Conservation (phyloP, 306 rosid species). For the Vigna trinervia region DNA sequence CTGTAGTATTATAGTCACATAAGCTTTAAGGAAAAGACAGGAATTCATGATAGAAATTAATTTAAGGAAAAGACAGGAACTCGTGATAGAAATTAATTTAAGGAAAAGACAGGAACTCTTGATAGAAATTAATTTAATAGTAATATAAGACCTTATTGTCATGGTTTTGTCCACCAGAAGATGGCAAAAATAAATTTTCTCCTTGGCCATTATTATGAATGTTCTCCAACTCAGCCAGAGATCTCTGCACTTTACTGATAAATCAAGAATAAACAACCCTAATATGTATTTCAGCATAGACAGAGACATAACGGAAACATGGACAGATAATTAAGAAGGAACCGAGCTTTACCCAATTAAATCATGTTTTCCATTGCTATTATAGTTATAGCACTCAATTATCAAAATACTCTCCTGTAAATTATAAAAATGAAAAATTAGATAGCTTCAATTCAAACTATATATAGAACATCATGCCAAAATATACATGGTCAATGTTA, state of each 20-base stretch:
- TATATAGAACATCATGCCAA: conserved; percentile 1
- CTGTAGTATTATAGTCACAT: conserved; percentile 59
- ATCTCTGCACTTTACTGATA: conserved; percentile 81
- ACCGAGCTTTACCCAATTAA: conserved; percentile 78
- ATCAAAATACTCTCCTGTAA: conserved; percentile 84
- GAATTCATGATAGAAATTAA: conserved; percentile 32
- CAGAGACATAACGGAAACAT: conserved; percentile 23
- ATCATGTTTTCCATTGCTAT: conserved; percentile 94
- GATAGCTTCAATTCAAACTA: conserved; percentile 32
- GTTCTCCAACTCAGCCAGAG: conserved; percentile 86
- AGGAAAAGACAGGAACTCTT: conserved; percentile 27
- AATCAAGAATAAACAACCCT: conserved; percentile 45
- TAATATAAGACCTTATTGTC: conserved; percentile 76
- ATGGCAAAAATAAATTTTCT: conserved; percentile 59
- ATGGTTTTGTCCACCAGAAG: conserved; percentile 70
- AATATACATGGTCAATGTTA: conserved; percentile 1
- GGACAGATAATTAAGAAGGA: conserved; percentile 34
- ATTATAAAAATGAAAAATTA: conserved; percentile 47
- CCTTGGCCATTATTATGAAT: conserved; percentile 73
- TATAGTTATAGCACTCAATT: conserved; percentile 91
- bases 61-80: conserved; percentile 40
- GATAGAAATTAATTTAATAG: conserved; percentile 39
- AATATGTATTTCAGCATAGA: conserved; percentile 37
- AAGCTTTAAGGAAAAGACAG: conserved; percentile 44
- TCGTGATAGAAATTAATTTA: not conserved